Base-by-base conservation (phyloP, 2,329 filamentous ascomycete genomes). In the Microthyrium microscopicum region DNA sequence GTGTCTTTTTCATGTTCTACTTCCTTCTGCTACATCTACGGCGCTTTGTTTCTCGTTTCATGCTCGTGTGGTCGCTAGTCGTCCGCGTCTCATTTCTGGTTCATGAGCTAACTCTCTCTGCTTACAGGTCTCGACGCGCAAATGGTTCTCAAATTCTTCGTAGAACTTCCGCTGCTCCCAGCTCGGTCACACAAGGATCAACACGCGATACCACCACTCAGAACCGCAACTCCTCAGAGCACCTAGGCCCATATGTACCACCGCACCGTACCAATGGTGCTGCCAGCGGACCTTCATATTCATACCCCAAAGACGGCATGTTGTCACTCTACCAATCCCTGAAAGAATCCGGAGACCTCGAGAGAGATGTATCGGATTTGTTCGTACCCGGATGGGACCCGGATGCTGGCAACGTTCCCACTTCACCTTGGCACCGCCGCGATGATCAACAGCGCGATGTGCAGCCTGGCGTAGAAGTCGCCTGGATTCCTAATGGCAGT, bases 391-490 rank as follows among this genome's bases (percentile, higher is more conserved):
- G 73, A 39, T 94, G 84, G 84, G 76, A 82, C 51, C 81, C 84
- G 19, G 70, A 73, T 38, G 68, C 73, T 32, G 59, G 72, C 26
- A 84, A 83, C 44, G 73, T 76, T 20, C 46, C 50, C 47, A 65
- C 54, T 47, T 61, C 47, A 31, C 50, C 52, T 18, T 92, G 83
- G 83, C 80, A 79, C 33, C 83, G 85, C 53, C 67, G 64, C 44
- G 69, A 70, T 38, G 84, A 94, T 42, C 68, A 57, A 31, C 46
- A 68, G 38, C 77, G 83, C 50, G 73, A 78, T 41, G 62, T 68
- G 41, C 74, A 74, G 38, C 72, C 79, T 47, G 84, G 87, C 28
- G 81, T 85, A n/a, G 83, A 89, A 41, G 71, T 87, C 26, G 95
- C 85, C 54, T 98, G 87, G 89, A 81, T 92, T 49, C 58, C 68